Percentiles rank a stretch among this genome's conserved stretches.
These are phyloP conservation scores for Leccinum sublutescens DNA, from an alignment of 768 basidiomycete genomes.

Conservation along the genomic window DNA sequence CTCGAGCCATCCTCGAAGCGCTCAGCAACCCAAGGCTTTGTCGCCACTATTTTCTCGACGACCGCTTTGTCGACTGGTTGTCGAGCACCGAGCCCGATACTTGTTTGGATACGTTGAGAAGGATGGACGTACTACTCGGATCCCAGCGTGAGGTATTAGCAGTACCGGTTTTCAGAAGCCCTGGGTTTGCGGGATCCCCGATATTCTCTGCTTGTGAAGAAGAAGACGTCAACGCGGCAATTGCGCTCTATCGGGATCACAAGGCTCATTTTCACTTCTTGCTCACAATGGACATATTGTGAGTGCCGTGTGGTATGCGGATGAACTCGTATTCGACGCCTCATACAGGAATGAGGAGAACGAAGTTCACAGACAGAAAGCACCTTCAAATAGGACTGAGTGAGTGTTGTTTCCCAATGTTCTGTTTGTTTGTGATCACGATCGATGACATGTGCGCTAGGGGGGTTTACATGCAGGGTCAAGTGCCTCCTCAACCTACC, in stretches of 20 bases:
- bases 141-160: neutral
- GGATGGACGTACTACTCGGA: neutral
- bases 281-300: conserved; percentile 13
- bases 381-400: neutral
- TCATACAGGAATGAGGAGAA: conserved; percentile 2
- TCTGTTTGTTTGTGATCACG: too few relatives aligned
- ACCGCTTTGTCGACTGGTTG: conserved; percentile 7
- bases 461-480: neutral
- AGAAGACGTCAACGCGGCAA: neutral
- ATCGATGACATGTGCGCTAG: neutral
- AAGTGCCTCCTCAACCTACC: neutral
- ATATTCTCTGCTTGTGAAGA: neutral
- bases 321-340: neutral
- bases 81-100: neutral
- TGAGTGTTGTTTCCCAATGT: neutral
- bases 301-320: neutral
- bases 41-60: conserved; percentile 5
- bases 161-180: neutral
- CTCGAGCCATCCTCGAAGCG: conserved; percentile 5
- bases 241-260: conserved; percentile 1
- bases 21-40: neutral
- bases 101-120: conserved; percentile 3
- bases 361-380: neutral
- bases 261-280: conserved; percentile 11
- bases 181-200: neutral